Base-by-base conservation (phyloP, 192 early-diverging fungal species). In the Neocallimastix lanati region DNA sequence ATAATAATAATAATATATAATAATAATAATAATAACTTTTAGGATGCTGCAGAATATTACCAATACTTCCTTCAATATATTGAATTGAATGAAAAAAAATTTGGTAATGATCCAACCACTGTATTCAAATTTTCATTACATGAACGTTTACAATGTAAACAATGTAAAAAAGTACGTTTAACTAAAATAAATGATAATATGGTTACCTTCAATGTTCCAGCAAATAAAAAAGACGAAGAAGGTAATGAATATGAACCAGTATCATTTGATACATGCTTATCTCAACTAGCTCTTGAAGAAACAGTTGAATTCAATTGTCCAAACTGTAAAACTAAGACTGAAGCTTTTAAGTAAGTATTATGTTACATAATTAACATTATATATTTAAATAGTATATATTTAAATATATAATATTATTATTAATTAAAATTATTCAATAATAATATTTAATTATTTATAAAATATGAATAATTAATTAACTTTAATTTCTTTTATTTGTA, bases 1-100 rank as follows among this genome's bases (percentile, higher is more conserved):
- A n/a, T n/a, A n/a, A n/a, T n/a, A n/a, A n/a, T n/a, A n/a, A n/a
- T n/a, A n/a, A n/a, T n/a, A n/a, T n/a, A n/a, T n/a, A n/a, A n/a
- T n/a, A n/a, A n/a, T n/a, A n/a, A n/a, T n/a, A n/a, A n/a, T n/a
- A n/a, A n/a, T n/a, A n/a, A n/a, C n/a, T n/a, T n/a, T n/a, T 76
- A 84, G 89, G 98, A 99, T 82, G 95, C 96, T 0, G 94, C 92
- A 81, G 98, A 99, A 84, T 99, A 96, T 82, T 88, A 95, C 78
- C 92, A 92, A 81, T 90, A 94, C 78, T 81, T 97, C 37, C 81
- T 88, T 78, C 92, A 92, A 76, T 85, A 90, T 29, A 84, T 96
- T 77, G 86, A 92, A 79, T 88, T 95, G 77, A 92, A 90, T 50
- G 95, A 99, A 80, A 92, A 92, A 40, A 82, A 86, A 9, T 84